Evolutionary conservation across 1,284 basidiomycete species (phyloP).

Genomic region (Trametes versicolor): DNA sequence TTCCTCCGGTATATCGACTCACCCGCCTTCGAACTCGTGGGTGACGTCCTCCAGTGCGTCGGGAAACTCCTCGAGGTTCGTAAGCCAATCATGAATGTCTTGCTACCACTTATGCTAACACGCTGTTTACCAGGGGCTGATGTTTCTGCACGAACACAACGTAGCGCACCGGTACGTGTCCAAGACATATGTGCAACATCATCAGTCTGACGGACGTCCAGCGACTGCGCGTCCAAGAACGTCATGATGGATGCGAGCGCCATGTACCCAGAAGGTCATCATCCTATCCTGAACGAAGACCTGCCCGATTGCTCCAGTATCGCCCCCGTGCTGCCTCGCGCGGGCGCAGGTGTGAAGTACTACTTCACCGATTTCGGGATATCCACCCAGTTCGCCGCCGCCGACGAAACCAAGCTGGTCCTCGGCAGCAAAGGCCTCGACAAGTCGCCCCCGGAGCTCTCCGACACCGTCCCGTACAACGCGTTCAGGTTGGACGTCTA

Average conservation of each 20-base stretch:
- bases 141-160: conserved; percentile 1
- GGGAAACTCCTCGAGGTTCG: conserved; percentile 41
- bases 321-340: conserved; percentile 21
- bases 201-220: background rate
- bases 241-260: conserved; percentile 41
- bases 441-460: conserved; percentile 41
- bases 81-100: too few species aligned
- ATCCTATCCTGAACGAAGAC: conserved; percentile 27
- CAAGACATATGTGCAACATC: too few species aligned
- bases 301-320: conserved; percentile 18
- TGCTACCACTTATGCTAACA: background rate
- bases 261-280: conserved; percentile 39
- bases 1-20: conserved; percentile 36
- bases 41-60: conserved; percentile 40
- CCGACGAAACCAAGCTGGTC: background rate
- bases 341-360: conserved; percentile 30
- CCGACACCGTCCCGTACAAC: conserved; percentile 40
- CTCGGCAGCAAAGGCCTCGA: conserved; percentile 36
- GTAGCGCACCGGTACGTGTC: conserved; percentile 1
- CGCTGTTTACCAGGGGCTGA: background rate
- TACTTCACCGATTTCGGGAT: conserved; percentile 43
- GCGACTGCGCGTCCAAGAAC: conserved; percentile 37
- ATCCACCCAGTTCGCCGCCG: conserved; percentile 27
- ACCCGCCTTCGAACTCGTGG: conserved; percentile 36
- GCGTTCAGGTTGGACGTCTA: conserved; percentile 45